Conservation (phyloP, 306 rosid genomes). For the Abrus precatorius region DNA sequence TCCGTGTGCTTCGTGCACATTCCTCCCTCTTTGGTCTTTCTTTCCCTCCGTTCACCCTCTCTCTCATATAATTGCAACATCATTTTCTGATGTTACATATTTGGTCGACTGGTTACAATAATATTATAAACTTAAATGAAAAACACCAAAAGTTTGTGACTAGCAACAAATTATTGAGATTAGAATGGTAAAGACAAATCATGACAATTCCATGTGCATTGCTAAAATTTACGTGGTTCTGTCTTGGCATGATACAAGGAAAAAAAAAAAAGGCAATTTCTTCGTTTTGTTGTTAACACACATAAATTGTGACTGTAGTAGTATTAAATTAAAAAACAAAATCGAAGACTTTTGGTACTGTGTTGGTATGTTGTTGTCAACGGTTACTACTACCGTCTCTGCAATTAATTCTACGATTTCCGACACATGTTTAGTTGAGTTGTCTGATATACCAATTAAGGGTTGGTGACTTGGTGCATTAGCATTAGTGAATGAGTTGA, state of each 20-base stretch:
- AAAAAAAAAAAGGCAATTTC: not conserved
- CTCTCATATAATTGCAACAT: conserved; percentile 50
- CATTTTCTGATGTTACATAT: conserved; percentile 51
- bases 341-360: not conserved
- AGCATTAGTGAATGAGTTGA: not conserved
- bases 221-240: conserved; percentile 25
- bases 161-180: not conserved
- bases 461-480: conserved; percentile 8
- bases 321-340: not conserved
- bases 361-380: conserved; percentile 1
- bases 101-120: not conserved
- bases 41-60: not conserved
- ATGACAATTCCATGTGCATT: not conserved
- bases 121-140: not conserved
- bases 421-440: not conserved
- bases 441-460: conserved; percentile 4
- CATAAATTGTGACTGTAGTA: not conserved
- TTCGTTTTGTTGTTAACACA: not conserved
- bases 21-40: not conserved
- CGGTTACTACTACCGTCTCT: not conserved
- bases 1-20: conserved; percentile 27
- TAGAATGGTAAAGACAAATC: conserved; percentile 17
- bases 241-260: conserved; percentile 26
- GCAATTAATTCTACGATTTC: not conserved
- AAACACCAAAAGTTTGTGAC: conserved; percentile 24